Evolutionary conservation across 2,329 filamentous ascomycete species (phyloP).

Genomic region (Fusarium virguliforme): DNA sequence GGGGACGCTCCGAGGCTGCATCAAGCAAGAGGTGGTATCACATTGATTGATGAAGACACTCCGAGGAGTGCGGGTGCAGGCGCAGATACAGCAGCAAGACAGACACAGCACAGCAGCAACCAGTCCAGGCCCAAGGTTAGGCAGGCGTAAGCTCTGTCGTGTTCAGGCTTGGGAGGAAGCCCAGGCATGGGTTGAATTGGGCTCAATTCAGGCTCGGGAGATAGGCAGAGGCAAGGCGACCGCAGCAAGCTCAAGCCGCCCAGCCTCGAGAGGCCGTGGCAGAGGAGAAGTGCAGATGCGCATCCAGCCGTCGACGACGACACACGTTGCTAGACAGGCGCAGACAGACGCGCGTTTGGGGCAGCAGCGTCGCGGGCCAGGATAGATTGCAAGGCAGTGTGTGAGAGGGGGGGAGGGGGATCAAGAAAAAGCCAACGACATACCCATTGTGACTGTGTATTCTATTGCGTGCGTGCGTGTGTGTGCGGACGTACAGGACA

Average conservation of each 20-base stretch:
- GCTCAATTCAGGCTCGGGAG: slow-evolving; percentile 38
- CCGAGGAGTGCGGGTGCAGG: slow-evolving; percentile 51
- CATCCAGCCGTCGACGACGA: slow-evolving; percentile 29
- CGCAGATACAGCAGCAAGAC: slow-evolving; percentile 39
- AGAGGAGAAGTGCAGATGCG: slow-evolving; percentile 21
- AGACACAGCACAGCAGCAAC: slow-evolving; percentile 38
- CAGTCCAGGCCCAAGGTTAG: slow-evolving; percentile 14
- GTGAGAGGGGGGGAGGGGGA: neutral
- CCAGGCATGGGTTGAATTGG: slow-evolving; percentile 44
- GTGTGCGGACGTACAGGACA: slow-evolving; percentile 45
- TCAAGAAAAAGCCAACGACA: slow-evolving; percentile 49
- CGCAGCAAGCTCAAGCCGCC: slow-evolving; percentile 36
- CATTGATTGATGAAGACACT: slow-evolving; percentile 55
- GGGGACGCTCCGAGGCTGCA: slow-evolving; percentile 54
- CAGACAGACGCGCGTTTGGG: slow-evolving; percentile 42
- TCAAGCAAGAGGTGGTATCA: slow-evolving; percentile 56
- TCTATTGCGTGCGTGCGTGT: slow-evolving; percentile 40
- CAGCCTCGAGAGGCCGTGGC: slow-evolving; percentile 35
- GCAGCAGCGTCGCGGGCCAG: slow-evolving; percentile 11
- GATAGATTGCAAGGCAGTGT: neutral
- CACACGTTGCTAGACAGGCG: slow-evolving; percentile 39
- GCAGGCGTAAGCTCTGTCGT: slow-evolving; percentile 42
- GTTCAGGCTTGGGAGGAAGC: slow-evolving; percentile 32
- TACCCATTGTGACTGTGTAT: slow-evolving; percentile 51
- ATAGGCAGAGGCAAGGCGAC: slow-evolving; percentile 39